These are phyloP conservation scores for Arthroderma uncinatum DNA, from an alignment of 2,329 filamentous ascomycete species.

Conservation along the genomic window DNA sequence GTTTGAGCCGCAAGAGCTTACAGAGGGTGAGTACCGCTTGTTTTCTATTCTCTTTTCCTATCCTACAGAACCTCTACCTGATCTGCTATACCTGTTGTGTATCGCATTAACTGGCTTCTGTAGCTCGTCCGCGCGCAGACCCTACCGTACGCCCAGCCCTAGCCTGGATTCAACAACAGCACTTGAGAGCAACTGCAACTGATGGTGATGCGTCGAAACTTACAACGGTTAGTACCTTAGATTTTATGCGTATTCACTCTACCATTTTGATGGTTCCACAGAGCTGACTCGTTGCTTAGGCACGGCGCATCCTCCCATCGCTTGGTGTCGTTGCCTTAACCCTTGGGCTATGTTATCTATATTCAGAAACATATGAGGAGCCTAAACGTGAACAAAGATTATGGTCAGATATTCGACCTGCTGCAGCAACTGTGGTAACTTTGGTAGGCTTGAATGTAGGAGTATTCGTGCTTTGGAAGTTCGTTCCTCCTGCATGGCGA, in stretches of 20 bases:
- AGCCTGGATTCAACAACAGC: constrained; percentile 35
- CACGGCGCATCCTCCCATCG: constrained; percentile 38
- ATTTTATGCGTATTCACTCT: not conserved
- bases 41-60: not conserved
- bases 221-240: constrained; percentile 25
- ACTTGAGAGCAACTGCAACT: constrained; percentile 28
- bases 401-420: constrained; percentile 40
- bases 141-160: constrained; percentile 29
- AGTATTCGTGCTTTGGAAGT: constrained; percentile 43
- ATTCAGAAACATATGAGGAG: constrained; percentile 40
- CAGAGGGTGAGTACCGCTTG: constrained; percentile 24
- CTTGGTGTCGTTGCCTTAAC: constrained; percentile 31
- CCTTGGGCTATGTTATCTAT: constrained; percentile 33
- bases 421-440: constrained; percentile 41
- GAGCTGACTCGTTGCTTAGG: constrained; percentile 17
- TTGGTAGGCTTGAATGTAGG: constrained; percentile 42
- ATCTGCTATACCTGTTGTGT: not conserved
- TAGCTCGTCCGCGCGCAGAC: constrained; percentile 32
- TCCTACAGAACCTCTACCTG: not conserved
- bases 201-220: constrained; percentile 26
- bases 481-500: constrained; percentile 43
- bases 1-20: constrained; percentile 25
- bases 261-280: not conserved
- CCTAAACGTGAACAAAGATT: constrained; percentile 39
- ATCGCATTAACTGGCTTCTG: constrained; percentile 3